Base-by-base conservation (phyloP, 1,139 yeast genomes). In the Suhomyces guaymorum region DNA sequence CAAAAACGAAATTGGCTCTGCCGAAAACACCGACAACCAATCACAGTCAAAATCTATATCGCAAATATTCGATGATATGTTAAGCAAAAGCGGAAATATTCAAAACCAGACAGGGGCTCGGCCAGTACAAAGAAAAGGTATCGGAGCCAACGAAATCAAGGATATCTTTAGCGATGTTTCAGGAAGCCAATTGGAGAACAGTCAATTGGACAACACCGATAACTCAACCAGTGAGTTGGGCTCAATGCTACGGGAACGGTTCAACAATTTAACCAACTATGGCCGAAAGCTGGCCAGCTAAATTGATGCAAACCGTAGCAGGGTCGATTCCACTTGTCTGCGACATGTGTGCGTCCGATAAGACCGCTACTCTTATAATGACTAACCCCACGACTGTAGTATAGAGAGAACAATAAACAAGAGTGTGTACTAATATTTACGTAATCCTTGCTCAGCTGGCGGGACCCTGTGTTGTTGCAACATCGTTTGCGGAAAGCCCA, bases 161-260 rank as follows among this genome's bases (percentile, higher is more conserved):
- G 47, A 47, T 27, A 36, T 47, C 5, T 47, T 47, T 26, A 41
- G 46, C 20, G 45, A 46, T 23, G 40, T 44, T n/a, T 35, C 44
- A 5, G 44, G 32, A 15, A 37, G 40, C 17, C 40, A 37, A 22
- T 33, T 42, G 3, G 48, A 49, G 15, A 42, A 46, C 30, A 28
- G 44, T 36, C 33, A 43, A 20, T 38, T 41, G 30, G 52, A 55
- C 32, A 38, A 43, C 13, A 51, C 60, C 4, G 59, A 45, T n/a
- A 48, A 52, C 26, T 55, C 61, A 5, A 61, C 63, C 7, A 54
- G 57, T 26, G 67, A 61, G 37, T 47, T 63, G 49, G 68, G 67
- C 2, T 54, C 65, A 4, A 45, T 57, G 23, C 46, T 61, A 16
- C 50, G 57, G 14, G 66, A 59, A 35, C 41, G 66, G 30, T 59